These are phyloP conservation scores for Podosphaera leucotricha DNA, from an alignment of 2,329 filamentous ascomycete genomes.

Conservation along the genomic window DNA sequence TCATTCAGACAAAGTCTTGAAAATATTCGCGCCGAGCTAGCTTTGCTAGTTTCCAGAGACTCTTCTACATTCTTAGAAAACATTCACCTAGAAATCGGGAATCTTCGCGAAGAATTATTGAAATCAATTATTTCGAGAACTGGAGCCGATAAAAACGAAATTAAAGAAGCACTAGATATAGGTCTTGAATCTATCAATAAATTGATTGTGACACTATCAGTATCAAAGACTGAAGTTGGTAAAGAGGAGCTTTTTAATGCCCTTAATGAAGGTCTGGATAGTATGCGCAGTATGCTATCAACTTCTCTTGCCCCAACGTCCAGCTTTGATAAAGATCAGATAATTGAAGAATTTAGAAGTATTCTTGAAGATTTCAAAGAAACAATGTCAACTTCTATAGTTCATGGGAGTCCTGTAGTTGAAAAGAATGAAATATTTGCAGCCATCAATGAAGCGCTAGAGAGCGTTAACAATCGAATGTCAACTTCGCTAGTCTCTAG, in stretches of 20 bases:
- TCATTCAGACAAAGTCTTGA: constrained; percentile 41
- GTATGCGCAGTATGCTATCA: constrained; percentile 26
- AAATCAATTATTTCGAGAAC: background rate
- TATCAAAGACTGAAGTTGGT: constrained; percentile 10
- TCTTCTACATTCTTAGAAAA: constrained; percentile 31
- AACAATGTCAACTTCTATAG: constrained; percentile 26
- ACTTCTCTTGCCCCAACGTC: background rate
- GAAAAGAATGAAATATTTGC: constrained; percentile 44
- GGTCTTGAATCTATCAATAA: background rate
- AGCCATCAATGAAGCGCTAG: constrained; percentile 41
- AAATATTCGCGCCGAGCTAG: constrained; percentile 41
- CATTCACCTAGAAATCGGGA: constrained; percentile 34
- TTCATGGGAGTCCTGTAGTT: constrained; percentile 19
- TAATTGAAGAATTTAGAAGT: constrained; percentile 27
- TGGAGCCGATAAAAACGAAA: background rate
- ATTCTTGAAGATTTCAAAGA: constrained; percentile 39
- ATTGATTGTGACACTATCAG: background rate
- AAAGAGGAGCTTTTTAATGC: constrained; percentile 41
- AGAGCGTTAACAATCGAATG: constrained; percentile 33
- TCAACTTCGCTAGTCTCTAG: background rate
- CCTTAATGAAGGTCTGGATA: constrained; percentile 47
- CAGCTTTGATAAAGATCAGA: background rate
- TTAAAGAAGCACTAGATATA: background rate
- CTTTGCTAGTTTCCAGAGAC: constrained; percentile 25
- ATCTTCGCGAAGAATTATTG: constrained; percentile 15